Percentiles rank a stretch among this genome's conserved stretches.
Evolutionary conservation across 768 basidiomycete genomes (phyloP).

Genomic region (Ramaria rubella): DNA sequence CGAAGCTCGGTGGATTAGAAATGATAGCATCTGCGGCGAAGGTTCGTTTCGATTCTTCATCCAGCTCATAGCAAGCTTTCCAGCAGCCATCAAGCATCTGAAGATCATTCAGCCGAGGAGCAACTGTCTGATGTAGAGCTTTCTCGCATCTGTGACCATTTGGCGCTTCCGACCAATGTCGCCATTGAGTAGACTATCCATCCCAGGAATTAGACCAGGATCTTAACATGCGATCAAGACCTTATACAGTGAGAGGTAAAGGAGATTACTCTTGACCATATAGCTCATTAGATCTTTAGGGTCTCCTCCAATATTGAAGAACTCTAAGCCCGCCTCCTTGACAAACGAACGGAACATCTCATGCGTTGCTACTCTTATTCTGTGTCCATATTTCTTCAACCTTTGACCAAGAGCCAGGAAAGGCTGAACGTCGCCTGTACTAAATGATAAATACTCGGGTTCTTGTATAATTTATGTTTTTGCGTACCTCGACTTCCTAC

Average conservation of each 20-base stretch:
- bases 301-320: conserved; percentile 55
- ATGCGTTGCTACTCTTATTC: conserved; percentile 57
- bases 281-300: conserved; percentile 64
- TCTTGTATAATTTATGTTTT: neutral
- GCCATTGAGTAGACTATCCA: conserved; percentile 51
- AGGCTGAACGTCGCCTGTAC: conserved; percentile 58
- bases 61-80: conserved; percentile 44
- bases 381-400: conserved; percentile 45
- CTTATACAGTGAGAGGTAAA: conserved; percentile 1
- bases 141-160: conserved; percentile 44
- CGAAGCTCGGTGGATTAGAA: conserved; percentile 61
- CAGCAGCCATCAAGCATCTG: conserved; percentile 60
- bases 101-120: neutral
- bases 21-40: conserved; percentile 63
- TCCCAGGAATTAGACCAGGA: conserved; percentile 57
- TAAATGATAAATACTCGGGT: neutral
- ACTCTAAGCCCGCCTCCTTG: conserved; percentile 44
- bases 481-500: conserved; percentile 53
- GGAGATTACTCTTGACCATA: conserved; percentile 57
- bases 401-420: conserved; percentile 51
- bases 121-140: neutral
- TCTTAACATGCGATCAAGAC: conserved; percentile 29
- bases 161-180: conserved; percentile 52
- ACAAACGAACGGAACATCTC: conserved; percentile 54
- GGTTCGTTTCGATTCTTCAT: conserved; percentile 34